A percentile compares a stretch with the other conserved stretches of the same genome.
Evolutionary conservation across 768 basidiomycete species (phyloP).

Genomic region (Suillus americanus): DNA sequence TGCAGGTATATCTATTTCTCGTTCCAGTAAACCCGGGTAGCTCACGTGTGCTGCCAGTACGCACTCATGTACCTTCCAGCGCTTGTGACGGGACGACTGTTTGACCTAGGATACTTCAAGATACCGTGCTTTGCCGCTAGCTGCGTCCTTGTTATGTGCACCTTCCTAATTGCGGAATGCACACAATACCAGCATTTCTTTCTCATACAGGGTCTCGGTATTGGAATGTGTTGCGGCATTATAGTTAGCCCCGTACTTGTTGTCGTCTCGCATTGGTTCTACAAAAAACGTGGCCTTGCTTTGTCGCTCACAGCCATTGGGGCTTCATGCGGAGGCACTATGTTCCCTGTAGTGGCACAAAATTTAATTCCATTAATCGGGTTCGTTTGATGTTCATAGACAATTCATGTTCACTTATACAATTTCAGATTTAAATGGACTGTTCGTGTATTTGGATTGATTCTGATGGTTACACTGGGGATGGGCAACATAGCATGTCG

Average conservation of each 20-base stretch:
- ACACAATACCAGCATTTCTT: conserved; percentile 75
- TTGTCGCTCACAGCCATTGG: conserved; percentile 66
- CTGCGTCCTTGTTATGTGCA: conserved; percentile 49
- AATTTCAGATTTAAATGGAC: conserved; percentile 69
- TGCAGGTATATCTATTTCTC: conserved; percentile 46
- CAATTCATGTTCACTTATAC: neutral
- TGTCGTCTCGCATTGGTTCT: conserved; percentile 74
- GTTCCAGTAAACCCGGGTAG: neutral
- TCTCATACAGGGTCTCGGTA: conserved; percentile 69
- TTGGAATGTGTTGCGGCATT: conserved; percentile 62
- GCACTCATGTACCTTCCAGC: conserved; percentile 63
- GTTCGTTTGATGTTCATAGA: conserved; percentile 32
- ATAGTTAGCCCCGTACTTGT: conserved; percentile 63
- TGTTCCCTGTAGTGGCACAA: conserved; percentile 62
- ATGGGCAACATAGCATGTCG: conserved; percentile 50
- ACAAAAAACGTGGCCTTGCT: conserved; percentile 48
- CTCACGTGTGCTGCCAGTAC: conserved; percentile 40
- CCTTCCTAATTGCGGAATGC: conserved; percentile 70
- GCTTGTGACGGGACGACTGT: conserved; percentile 63
- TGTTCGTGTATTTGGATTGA: conserved; percentile 67
- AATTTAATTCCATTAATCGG: conserved; percentile 55
- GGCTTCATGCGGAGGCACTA: conserved; percentile 65
- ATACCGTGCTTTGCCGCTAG: conserved; percentile 49
- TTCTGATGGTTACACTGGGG: conserved; percentile 51
- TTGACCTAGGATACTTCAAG: conserved; percentile 70